Base-by-base conservation (phyloP, 2,329 filamentous ascomycete genomes). In the Thelonectria discophora region DNA sequence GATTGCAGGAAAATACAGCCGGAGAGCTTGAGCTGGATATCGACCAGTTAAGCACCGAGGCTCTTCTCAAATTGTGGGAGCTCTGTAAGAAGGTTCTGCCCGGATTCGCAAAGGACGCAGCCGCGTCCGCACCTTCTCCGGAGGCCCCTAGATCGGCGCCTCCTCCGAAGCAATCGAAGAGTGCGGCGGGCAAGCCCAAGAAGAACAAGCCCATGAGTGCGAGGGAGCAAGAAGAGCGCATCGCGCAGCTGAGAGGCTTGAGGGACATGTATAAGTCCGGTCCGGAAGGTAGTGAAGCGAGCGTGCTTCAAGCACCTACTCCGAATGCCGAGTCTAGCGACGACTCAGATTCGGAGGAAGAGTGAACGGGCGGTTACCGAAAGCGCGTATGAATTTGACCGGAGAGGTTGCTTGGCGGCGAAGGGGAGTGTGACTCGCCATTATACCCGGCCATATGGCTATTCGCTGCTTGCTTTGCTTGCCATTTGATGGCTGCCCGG, bases 171-270 rank as follows among this genome's bases (percentile, higher is more conserved):
- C 69, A 72, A 53, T 60, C 73, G 0, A 63, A 74, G 51, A 73
- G 75, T 45, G 65, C 73, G 15, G 71, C 72, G 30, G 46, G 46
- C 27, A 87, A 88, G 75, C 86, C 85, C 54, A 88, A 88, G 79
- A 90, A 90, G 81, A 90, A 91, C 76, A 91, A 91, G 80, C 89
- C 89, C 2, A 91, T 91, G 89, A 88, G 85, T 73, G 89, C 89
- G 65, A 79, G 80, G 20, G 88, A 91, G 75, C 89, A 91, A 74
- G 88, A 90, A 69, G 82, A 84, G 24, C 86, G 85, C 58, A 90
- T 91, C 68, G 81, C 83, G 27, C 80, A 85, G 70, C 80, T 91
- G 48, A 82, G 84, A 67, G 81, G 82, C 61, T 81, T 87, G 63
- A 77, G 86, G 40, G 79, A 79, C 43, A 70, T 79, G 59, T 80